These are phyloP conservation scores for Delonix regia DNA, from an alignment of 306 rosid species.

Conservation along the genomic window DNA sequence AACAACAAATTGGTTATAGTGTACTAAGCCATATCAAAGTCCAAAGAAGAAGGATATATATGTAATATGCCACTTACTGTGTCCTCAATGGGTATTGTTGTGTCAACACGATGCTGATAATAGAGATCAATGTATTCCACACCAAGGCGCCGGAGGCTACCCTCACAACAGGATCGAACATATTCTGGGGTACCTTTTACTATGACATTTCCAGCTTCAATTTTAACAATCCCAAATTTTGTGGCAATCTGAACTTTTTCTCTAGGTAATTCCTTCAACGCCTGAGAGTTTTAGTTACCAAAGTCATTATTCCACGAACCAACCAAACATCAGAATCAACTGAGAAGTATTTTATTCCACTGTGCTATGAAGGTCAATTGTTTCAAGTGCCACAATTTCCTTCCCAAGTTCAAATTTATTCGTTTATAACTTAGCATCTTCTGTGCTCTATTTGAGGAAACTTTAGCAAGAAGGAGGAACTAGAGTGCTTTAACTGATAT, in stretches of 20 bases:
- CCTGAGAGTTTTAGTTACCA: constrained; percentile 42
- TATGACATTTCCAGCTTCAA: constrained; percentile 24
- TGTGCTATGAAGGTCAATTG: no score
- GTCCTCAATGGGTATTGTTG: constrained; percentile 76
- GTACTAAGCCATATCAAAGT: neutral
- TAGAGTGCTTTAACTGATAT: neutral
- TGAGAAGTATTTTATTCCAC: neutral
- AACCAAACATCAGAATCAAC: neutral
- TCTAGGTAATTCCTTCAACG: constrained; percentile 68
- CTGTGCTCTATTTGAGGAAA: neutral
- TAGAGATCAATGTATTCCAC: constrained; percentile 81
- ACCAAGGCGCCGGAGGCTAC: constrained; percentile 75
- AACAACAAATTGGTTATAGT: constrained; percentile 9
- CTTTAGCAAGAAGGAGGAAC: neutral
- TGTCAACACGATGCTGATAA: constrained; percentile 82
- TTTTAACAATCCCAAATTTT: constrained; percentile 68
- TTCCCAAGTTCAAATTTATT: neutral
- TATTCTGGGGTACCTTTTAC: constrained; percentile 85
- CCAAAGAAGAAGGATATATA: neutral
- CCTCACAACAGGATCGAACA: constrained; percentile 76
- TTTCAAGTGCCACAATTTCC: neutral
- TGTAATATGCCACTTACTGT: constrained; percentile 54
- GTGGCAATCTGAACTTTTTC: constrained; percentile 79
- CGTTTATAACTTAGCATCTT: neutral
- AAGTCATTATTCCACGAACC: neutral